Evolutionary conservation across 1,284 basidiomycete genomes (phyloP).

Genomic region (Boletus chippewaensis): DNA sequence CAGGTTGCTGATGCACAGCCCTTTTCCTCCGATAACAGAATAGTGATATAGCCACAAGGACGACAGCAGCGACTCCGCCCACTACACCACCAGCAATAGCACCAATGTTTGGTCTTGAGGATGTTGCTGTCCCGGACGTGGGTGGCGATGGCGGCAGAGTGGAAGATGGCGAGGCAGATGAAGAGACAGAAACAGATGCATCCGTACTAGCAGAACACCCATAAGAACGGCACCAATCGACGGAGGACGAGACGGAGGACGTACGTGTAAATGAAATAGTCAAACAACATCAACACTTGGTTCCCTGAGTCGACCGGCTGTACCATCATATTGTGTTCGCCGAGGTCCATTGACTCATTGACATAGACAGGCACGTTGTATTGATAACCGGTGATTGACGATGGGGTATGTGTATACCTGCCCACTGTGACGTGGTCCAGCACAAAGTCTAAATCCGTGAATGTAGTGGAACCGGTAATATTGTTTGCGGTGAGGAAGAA

Average conservation of each 20-base stretch:
- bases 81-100: no score
- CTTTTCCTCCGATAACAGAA: no score
- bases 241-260: not conserved
- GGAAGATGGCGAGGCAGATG: not conserved
- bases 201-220: slow-evolving; percentile 2
- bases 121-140: no score
- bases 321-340: slow-evolving; percentile 13
- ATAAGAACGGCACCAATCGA: not conserved
- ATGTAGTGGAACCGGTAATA: not conserved
- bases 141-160: not conserved
- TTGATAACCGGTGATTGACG: slow-evolving; percentile 2
- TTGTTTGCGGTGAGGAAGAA: slow-evolving; percentile 19
- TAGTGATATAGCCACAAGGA: no score
- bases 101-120: no score
- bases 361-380: slow-evolving; percentile 19
- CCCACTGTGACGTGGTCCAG: slow-evolving; percentile 1
- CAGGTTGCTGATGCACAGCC: no score
- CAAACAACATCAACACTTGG: slow-evolving; percentile 12
- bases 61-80: no score
- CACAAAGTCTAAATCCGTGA: slow-evolving; percentile 11
- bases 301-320: not conserved
- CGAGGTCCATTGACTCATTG: slow-evolving; percentile 5
- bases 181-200: not conserved
- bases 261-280: slow-evolving; percentile 18
- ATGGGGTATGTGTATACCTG: not conserved